Base-by-base conservation (phyloP, 2,329 filamentous ascomycete species). In the Neofusicoccum umdonicola region DNA sequence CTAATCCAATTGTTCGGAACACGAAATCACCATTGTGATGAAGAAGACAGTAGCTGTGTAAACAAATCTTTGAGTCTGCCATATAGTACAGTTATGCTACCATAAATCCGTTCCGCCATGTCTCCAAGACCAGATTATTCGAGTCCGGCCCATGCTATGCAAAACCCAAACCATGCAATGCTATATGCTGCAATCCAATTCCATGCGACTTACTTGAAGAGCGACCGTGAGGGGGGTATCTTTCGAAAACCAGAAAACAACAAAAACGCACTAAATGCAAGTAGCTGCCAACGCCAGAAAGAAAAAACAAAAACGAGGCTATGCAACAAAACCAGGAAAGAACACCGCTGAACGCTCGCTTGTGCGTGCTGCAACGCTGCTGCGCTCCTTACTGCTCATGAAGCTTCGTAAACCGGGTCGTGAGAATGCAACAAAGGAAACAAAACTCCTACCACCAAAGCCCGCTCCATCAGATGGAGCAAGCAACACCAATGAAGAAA, bases 141-240 rank as follows among this genome's bases (percentile, higher is more conserved):
- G 27, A 31, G 27, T 31, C 27, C 6, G 27, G 15, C 31, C 45
- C 12, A 27, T n/a, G 12, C 13, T 12, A 51, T 47, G 9, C 34
- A 15, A 31, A 60, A 15, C 31, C 56, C 39, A 37, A 35, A 51
- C 44, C 60, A 62, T 51, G 47, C 45, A 62, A 42, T 31, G 22
- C 47, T 52, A 34, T 34, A 27, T 52, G 60, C 37, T 35, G 15
- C 11, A 12, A 42, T 42, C 52, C 27, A 22, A 22, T 31, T 41
- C 52, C 37, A 34, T 31, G 27, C 27, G 15, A 34, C 50, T 15
- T 47, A 60, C 41, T 35, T 34, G 27, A 45, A 45, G 42, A 60
- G 56, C 56, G 56, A 60, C 27, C 56, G 56, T 62, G 42, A 45
- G 44, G 57, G 44, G 57, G 58, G 45, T 62, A 62, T 62, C 58